These are phyloP conservation scores for Setomelanomma holmii DNA, from an alignment of 2,329 filamentous ascomycete genomes.

Conservation along the genomic window DNA sequence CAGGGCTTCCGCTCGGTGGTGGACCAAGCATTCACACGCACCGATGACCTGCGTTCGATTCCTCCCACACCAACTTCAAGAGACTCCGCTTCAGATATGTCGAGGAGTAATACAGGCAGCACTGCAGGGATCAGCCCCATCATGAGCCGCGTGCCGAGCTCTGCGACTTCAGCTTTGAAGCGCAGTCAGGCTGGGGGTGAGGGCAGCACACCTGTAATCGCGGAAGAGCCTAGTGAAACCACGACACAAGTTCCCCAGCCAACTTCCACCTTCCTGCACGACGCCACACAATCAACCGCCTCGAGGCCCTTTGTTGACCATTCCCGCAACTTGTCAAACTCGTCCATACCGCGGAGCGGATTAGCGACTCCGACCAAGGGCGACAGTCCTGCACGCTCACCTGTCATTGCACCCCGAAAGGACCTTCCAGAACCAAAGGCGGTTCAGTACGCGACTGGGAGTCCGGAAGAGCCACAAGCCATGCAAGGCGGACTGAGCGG, in stretches of 20 bases:
- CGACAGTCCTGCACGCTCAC: slow-evolving; percentile 68
- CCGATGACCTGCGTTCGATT: slow-evolving; percentile 60
- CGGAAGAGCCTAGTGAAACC: slow-evolving; percentile 58
- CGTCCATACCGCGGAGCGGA: slow-evolving; percentile 57
- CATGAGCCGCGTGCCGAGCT: slow-evolving; percentile 63
- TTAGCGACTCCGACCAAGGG: slow-evolving; percentile 65
- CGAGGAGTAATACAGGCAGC: slow-evolving; percentile 67
- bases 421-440: slow-evolving; percentile 55
- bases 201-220: slow-evolving; percentile 60
- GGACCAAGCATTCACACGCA: slow-evolving; percentile 69
- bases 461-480: slow-evolving; percentile 37
- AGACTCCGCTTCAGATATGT: slow-evolving; percentile 53
- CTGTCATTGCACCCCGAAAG: slow-evolving; percentile 57
- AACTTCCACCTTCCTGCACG: slow-evolving; percentile 38
- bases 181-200: slow-evolving; percentile 51
- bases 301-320: slow-evolving; percentile 50
- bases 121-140: slow-evolving; percentile 71
- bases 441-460: slow-evolving; percentile 55
- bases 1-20: slow-evolving; percentile 58
- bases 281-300: slow-evolving; percentile 34
- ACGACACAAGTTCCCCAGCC: slow-evolving; percentile 45
- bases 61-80: slow-evolving; percentile 61
- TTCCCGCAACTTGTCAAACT: slow-evolving; percentile 48
- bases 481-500: slow-evolving; percentile 35
- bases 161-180: slow-evolving; percentile 47